Evolutionary conservation across 2,329 filamentous ascomycete genomes (phyloP).

Genomic region (Ophiocordyceps sinensis): DNA sequence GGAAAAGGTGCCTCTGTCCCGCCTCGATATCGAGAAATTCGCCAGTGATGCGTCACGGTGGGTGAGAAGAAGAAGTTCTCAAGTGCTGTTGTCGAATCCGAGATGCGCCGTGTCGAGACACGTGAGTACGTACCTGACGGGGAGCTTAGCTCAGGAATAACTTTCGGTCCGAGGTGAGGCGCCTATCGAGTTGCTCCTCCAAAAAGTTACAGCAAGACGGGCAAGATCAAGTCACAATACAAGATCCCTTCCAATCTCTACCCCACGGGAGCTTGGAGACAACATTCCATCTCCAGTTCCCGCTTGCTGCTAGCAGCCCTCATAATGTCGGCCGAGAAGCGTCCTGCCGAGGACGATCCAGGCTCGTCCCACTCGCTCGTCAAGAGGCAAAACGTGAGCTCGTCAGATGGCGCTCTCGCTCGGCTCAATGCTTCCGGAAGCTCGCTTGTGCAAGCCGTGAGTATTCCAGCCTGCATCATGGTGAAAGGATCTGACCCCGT

Average conservation of each 20-base stretch:
- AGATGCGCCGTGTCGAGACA: background rate
- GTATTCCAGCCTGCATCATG: slow-evolving; percentile 6
- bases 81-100: too few species aligned
- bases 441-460: slow-evolving; percentile 37
- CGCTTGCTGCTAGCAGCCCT: background rate
- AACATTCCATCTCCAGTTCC: background rate
- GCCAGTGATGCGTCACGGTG: too few species aligned
- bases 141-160: slow-evolving; percentile 20
- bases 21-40: too few species aligned
- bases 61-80: too few species aligned
- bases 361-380: slow-evolving; percentile 67
- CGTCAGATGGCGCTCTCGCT: slow-evolving; percentile 31
- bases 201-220: slow-evolving; percentile 1
- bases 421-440: slow-evolving; percentile 34
- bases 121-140: background rate
- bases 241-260: background rate
- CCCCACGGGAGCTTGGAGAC: background rate
- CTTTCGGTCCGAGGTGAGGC: slow-evolving; percentile 15
- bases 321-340: slow-evolving; percentile 82
- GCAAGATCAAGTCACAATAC: background rate
- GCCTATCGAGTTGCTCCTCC: background rate
- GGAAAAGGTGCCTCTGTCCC: too few species aligned
- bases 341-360: slow-evolving; percentile 75
- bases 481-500: background rate
- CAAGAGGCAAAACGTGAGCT: slow-evolving; percentile 67